Base-by-base conservation (phyloP, 2,329 filamentous ascomycete species). In the Hymenoscyphus salicellus region DNA sequence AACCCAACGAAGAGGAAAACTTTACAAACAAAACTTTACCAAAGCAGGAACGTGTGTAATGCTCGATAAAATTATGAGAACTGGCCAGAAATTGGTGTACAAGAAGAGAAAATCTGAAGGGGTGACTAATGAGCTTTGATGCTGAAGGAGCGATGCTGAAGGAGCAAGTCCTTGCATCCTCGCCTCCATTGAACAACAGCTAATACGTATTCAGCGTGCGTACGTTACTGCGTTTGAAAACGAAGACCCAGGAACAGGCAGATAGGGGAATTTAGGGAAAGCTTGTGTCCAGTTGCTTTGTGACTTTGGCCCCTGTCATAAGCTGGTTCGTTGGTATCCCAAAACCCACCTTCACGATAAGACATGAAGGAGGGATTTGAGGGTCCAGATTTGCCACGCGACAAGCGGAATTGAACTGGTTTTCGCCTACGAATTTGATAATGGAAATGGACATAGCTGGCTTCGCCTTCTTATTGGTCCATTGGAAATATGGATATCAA, bases 311-410 rank as follows among this genome's bases (percentile, higher is more conserved):
- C 46, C 20, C 46, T 26, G 20, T 52, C 46, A 52, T 26, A 11
- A 20, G 46, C 20, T 52, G 20, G 20, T 26, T 52, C n/a, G 20
- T 11, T 52, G 46, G 20, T 52, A 23, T 7, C 46, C 20, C 20
- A 23, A 52, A 52, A 52, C 46, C 46, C 46, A 52, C 46, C 23
- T 26, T 52, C n/a, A 52, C 46, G 46, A 52, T 52, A 52, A 52
- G 46, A 52, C 46, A 20, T 20, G 23, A 52, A 26, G 10, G 20
- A 16, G 20, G 23, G 43, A 26, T 52, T 52, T 23, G 46, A 28
- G 20, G 46, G 46, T 26, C 23, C 36, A 8, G 46, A 26, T 52
- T 52, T 52, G 20, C 46, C 46, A 52, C 46, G 46, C 46, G 46
- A 52, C 8, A 23, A 26, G 20, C 14, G 5, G 36, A 17, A 38